A percentile compares a stretch with the other conserved stretches of the same genome.
These are phyloP conservation scores for Allium sativum DNA, from an alignment of 106 monocot genomes.

Conservation along the genomic window DNA sequence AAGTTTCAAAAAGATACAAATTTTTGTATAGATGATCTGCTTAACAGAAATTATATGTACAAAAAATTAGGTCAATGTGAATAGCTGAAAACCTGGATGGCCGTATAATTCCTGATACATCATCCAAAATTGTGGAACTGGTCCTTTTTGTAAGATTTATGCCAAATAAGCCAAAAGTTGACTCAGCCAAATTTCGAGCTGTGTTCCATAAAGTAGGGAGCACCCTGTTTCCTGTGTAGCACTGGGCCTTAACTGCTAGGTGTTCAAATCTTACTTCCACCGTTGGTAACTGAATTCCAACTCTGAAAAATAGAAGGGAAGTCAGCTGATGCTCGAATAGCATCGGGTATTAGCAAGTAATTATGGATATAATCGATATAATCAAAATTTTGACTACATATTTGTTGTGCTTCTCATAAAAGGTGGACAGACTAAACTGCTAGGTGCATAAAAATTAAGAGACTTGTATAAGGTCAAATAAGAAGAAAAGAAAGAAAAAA, in stretches of 20 bases:
- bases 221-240: slow-evolving; percentile 49
- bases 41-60: no score
- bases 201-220: slow-evolving; percentile 51
- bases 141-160: slow-evolving; percentile 19
- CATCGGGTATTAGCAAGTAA: no score
- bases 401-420: no score
- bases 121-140: slow-evolving; percentile 42
- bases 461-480: no score
- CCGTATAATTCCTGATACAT: slow-evolving; percentile 43
- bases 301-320: slow-evolving; percentile 20
- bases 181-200: slow-evolving; percentile 33
- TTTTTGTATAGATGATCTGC: no score
- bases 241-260: slow-evolving; percentile 34
- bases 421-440: no score
- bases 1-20: no score
- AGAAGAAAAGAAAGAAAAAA: no score
- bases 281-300: slow-evolving; percentile 57
- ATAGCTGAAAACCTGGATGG: slow-evolving; percentile 39
- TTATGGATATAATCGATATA: no score
- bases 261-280: slow-evolving; percentile 66
- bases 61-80: neutral
- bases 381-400: no score
- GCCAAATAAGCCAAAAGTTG: slow-evolving; percentile 23
- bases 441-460: no score
- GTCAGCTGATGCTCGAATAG: no score